These are phyloP conservation scores for Lyophyllum shimeji DNA, from an alignment of 768 basidiomycete species.

Conservation along the genomic window DNA sequence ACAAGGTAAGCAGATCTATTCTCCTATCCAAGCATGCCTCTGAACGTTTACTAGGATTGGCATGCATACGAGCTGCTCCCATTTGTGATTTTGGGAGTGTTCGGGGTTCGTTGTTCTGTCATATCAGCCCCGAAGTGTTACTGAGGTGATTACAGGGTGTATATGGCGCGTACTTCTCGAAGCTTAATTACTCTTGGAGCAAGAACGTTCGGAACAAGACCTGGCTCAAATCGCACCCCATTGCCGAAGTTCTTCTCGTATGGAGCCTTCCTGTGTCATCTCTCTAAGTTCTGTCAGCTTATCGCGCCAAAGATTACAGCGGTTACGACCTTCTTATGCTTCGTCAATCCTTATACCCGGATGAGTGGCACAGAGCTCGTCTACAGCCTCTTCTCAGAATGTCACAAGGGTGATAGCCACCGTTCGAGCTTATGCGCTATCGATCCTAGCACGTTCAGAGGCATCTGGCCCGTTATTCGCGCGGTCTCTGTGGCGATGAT, in stretches of 20 bases:
- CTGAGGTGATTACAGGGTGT: slow-evolving; percentile 58
- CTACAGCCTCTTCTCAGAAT: slow-evolving; percentile 89
- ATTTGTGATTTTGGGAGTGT: slow-evolving; percentile 84
- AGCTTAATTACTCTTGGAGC: slow-evolving; percentile 88
- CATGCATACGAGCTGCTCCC: slow-evolving; percentile 85
- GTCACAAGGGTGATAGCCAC: slow-evolving; percentile 56
- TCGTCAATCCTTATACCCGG: slow-evolving; percentile 85
- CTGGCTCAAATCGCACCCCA: slow-evolving; percentile 77
- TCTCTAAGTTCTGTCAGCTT: not conserved
- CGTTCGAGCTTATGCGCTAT: slow-evolving; percentile 72
- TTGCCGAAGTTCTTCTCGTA: slow-evolving; percentile 82
- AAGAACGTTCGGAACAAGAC: slow-evolving; percentile 78
- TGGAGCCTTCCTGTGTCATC: slow-evolving; percentile 21
- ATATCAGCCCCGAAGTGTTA: not conserved
- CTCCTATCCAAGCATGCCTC: not conserved
- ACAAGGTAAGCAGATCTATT: slow-evolving; percentile 48
- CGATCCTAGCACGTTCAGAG: slow-evolving; percentile 51
- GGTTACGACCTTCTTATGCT: slow-evolving; percentile 75
- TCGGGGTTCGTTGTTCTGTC: slow-evolving; percentile 65
- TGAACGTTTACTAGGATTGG: slow-evolving; percentile 67
- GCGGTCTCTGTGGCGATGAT: slow-evolving; percentile 76
- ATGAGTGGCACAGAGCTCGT: slow-evolving; percentile 97
- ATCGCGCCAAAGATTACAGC: slow-evolving; percentile 60
- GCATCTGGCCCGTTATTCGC: slow-evolving; percentile 61
- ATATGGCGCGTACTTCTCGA: slow-evolving; percentile 93